Conservation (phyloP, 768 basidiomycete genomes). For the Podaxis sp. region DNA sequence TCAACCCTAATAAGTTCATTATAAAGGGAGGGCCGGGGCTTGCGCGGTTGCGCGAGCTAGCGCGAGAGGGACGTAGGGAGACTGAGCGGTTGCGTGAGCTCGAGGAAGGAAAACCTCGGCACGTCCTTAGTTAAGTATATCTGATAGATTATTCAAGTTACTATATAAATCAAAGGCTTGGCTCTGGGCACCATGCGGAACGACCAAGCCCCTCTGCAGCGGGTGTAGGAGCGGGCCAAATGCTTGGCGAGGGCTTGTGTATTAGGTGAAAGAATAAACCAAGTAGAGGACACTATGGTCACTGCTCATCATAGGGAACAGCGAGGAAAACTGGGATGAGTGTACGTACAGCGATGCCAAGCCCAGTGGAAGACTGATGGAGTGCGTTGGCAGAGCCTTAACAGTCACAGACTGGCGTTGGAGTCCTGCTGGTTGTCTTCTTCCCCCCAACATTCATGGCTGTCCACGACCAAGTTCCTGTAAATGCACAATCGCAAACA, state of each 20-base stretch:
- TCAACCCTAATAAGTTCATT: slow-evolving; percentile 34
- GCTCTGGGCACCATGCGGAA: neutral
- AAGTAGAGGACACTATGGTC: neutral
- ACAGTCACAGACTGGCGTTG: neutral
- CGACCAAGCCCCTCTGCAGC: neutral
- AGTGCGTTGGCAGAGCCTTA: neutral
- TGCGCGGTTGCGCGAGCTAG: slow-evolving; percentile 42
- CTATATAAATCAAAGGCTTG: neutral
- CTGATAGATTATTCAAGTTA: neutral
- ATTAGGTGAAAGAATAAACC: neutral
- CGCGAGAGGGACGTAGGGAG: slow-evolving; percentile 44
- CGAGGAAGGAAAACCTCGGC: slow-evolving; percentile 45
- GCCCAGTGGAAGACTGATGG: slow-evolving; percentile 4
- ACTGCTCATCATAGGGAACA: neutral
- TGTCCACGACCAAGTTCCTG: slow-evolving; percentile 18
- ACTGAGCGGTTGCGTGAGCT: slow-evolving; percentile 33
- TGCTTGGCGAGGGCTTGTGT: neutral
- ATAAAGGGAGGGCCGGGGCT: slow-evolving; percentile 32
- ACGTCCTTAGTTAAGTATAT: slow-evolving; percentile 39
- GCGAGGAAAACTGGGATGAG: slow-evolving; percentile 14
- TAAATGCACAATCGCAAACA: neutral
- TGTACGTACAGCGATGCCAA: slow-evolving; percentile 29
- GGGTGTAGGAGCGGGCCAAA: neutral
- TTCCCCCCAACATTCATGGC: slow-evolving; percentile 19
- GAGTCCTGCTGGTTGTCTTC: slow-evolving; percentile 12